phyloP scores from a whole-genome alignment of 169 alveolate genomes.

The Babesia bigemina region DNA sequence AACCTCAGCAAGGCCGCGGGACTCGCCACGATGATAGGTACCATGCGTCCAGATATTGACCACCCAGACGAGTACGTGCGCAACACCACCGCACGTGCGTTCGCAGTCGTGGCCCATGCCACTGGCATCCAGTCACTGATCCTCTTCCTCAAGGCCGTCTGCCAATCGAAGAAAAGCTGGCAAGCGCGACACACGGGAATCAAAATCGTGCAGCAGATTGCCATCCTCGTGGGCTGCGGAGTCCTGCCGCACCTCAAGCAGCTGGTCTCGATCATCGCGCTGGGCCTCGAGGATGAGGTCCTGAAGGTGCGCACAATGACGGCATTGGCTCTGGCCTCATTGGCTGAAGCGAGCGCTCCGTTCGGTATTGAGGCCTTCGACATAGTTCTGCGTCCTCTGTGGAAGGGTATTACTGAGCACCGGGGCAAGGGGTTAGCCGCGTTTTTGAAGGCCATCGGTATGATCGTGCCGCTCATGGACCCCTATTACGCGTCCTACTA shows the following conservation, averaged over 20 bases:
- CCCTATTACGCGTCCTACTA: slow-evolving; percentile 97
- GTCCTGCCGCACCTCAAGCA: slow-evolving; percentile 97
- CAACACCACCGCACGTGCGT: slow-evolving; percentile 97
- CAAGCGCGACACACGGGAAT: slow-evolving; percentile 99
- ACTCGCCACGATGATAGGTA: slow-evolving; percentile 99
- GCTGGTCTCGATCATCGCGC: slow-evolving; percentile 95
- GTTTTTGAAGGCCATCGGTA: slow-evolving; percentile 94
- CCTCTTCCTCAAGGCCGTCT: slow-evolving; percentile 97
- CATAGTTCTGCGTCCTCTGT: slow-evolving; percentile 93
- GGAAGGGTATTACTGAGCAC: slow-evolving; percentile 98
- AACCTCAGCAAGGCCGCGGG: slow-evolving; percentile 97
- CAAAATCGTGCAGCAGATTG: slow-evolving; percentile 96
- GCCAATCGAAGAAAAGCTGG: slow-evolving; percentile 96
- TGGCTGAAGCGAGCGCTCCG: slow-evolving; percentile 99
- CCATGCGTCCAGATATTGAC: slow-evolving; percentile 99
- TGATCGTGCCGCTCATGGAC: slow-evolving; percentile 98
- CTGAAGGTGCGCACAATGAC: slow-evolving; percentile 96
- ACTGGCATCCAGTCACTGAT: slow-evolving; percentile 96
- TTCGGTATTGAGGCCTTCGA: slow-evolving; percentile 99
- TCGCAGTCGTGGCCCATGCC: slow-evolving; percentile 99
- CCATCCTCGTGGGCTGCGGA: slow-evolving; percentile 97
- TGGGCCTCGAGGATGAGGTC: slow-evolving; percentile 96
- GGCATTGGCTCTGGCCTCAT: slow-evolving; percentile 97
- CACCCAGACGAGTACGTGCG: slow-evolving; percentile 99
- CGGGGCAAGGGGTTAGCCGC: slow-evolving; percentile 98